Base-by-base conservation (phyloP, 345 rosid species). In the Acer saccharum region DNA sequence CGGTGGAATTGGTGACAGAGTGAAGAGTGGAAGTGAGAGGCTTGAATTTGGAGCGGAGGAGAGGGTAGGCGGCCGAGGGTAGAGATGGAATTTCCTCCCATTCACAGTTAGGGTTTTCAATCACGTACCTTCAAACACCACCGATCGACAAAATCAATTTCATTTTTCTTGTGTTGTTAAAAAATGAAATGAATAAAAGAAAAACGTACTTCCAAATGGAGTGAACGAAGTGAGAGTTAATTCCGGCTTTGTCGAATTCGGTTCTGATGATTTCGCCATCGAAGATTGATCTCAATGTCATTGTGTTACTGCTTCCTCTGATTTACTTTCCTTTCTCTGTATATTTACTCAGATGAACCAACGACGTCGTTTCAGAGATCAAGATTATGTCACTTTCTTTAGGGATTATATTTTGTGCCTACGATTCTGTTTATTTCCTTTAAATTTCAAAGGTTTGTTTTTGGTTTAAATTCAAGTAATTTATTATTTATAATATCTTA, bases 41-140 rank as follows among this genome's bases (percentile, higher is more conserved):
- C 87, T 86, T 89, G 91, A 96, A 96, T 82, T 92, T 94, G 1
- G 94, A 83, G 17, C 79, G 88, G n/a, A 96, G 92, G 16, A 94
- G 80, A 18, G 86, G 52, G 82, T 96, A 94, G 10, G 94, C 94
- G 16, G 92, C 81, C 1, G 97, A 74, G 10, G 97, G 98, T 84
- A 96, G 60, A 68, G 85, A 81, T 5, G 94, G 98, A 44, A 96
- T 86, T 69, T 94, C 84, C 2, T 83, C 88, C 93, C 95, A 91
- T 44, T 87, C 91, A 75, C 97, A 90, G 68, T 87, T 85, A 72
- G 98, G 98, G 84, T 92, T 92, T 78, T 87, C 92, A 27, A 90
- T 72, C 81, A 88, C 97, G 69, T 80, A 68, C 84, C 93, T 91
- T 75, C 43, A 57, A 13, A 35, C 29, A 43, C 1, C 46, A 68